Evolutionary conservation across 192 early-diverging fungal species (phyloP), one percentile per base, ranked within the genome.

Genomic region (Coemansia sp.): DNA sequence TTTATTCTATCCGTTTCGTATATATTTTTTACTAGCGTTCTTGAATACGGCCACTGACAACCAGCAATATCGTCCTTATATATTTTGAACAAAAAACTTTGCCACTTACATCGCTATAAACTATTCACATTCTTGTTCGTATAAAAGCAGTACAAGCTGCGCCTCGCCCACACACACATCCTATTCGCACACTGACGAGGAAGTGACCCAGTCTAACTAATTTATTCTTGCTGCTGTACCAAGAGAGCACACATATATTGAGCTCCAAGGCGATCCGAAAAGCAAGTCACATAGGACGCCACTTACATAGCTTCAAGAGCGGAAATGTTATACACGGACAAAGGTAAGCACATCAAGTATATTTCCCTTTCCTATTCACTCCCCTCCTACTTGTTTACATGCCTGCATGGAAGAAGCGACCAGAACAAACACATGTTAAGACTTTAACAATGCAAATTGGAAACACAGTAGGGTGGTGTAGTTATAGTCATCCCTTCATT

Each of bases 251-350:
- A 49, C 47, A 18, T 18, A 49, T n/a, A n/a, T 8, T 3, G 16
- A 16, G 18, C 3, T 1, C 47, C 15, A 13, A 49, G 18, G n/a
- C 47, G 7, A 36, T 0, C 34, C 34, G 34, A 49, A 49, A 7
- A 49, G 16, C n/a, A 16, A 20, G 6, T n/a, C 47, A 20, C 47
- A 18, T n/a, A 18, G 18, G 18, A 20, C n/a, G 47, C 5, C n/a
- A 7, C 47, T 49, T 16, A 49, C 47, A 49, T 18, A 16, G 47
- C 47, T 49, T 49, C 47, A 18, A 20, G n/a, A 20, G 47, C 47
- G n/a, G n/a, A 15, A n/a, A 53, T 72, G 66, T 60, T 70, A 70
- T 80, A 80, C 47, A 72, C 70, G 16, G 79, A 80, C 41, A 80
- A 64, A 80, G 79, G 79, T 80, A 80, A 61, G 64, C 29, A 0